These are phyloP conservation scores for Spiromastix sp. DNA, from an alignment of 2,329 filamentous ascomycete genomes.

Conservation along the genomic window DNA sequence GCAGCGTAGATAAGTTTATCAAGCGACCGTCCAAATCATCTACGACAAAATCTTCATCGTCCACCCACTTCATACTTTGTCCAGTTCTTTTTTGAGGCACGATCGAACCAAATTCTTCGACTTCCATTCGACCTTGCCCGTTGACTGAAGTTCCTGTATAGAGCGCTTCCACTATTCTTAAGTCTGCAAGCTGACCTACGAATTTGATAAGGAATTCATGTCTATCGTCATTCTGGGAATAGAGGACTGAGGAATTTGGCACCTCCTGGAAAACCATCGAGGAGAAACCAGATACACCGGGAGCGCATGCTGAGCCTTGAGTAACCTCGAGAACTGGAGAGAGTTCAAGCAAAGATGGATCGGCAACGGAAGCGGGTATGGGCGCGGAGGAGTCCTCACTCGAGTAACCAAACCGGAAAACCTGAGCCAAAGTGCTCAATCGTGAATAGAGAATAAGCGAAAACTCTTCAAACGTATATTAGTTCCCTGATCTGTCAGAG, in stretches of 20 bases:
- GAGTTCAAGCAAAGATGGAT: constrained; percentile 24
- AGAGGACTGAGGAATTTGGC: constrained; percentile 13
- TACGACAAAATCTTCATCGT: constrained; percentile 24
- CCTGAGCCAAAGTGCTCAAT: constrained; percentile 23
- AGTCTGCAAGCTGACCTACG: constrained; percentile 23
- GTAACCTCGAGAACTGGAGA: constrained; percentile 12
- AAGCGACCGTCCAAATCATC: constrained; percentile 27
- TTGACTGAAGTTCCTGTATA: constrained; percentile 14
- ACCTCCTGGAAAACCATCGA: constrained; percentile 26
- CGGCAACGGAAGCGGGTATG: constrained; percentile 18
- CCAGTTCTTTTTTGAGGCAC: neutral
- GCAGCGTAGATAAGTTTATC: no score
- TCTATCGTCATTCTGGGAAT: constrained; percentile 12
- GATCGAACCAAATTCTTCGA: constrained; percentile 1
- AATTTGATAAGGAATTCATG: constrained; percentile 24
- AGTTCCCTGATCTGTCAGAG: no score
- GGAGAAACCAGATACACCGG: constrained; percentile 14
- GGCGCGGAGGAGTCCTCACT: constrained; percentile 13
- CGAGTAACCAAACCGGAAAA: constrained; percentile 22
- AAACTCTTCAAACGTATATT: constrained; percentile 23
- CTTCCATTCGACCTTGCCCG: constrained; percentile 1
- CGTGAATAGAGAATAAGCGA: constrained; percentile 32
- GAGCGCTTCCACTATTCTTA: constrained; percentile 26
- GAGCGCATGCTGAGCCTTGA: constrained; percentile 2
- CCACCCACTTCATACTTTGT: constrained; percentile 4